phyloP scores from a whole-genome alignment of 352 stramenopile species.

The Pythium phragmiticola region DNA sequence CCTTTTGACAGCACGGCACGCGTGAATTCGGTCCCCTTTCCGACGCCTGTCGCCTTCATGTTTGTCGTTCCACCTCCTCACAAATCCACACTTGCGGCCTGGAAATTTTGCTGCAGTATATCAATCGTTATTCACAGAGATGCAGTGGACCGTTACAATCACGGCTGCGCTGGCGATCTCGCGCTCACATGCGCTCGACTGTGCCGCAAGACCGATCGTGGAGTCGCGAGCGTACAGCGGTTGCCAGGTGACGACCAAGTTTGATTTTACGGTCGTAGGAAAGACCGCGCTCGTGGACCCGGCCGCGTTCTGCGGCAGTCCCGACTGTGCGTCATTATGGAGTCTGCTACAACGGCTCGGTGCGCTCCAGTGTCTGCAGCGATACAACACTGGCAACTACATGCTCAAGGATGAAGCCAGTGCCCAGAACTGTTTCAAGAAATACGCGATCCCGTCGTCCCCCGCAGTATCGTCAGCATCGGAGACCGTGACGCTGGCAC shows the following conservation, averaged over 20 bases:
- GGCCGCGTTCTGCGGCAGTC: not conserved
- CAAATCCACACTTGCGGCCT: not conserved
- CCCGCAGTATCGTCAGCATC: not conserved
- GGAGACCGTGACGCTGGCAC: not conserved
- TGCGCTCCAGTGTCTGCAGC: slow-evolving; percentile 1
- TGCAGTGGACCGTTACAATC: not conserved
- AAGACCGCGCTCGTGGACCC: not conserved
- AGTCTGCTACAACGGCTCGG: not conserved
- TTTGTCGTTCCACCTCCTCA: not conserved
- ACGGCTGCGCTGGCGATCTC: not conserved
- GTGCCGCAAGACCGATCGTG: slow-evolving; percentile 1
- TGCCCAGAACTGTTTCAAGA: slow-evolving; percentile 1
- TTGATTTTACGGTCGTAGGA: not conserved
- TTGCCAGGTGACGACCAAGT: not conserved
- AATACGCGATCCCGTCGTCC: not conserved
- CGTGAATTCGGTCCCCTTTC: not conserved
- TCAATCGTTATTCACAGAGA: not conserved
- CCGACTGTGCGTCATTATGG: not conserved
- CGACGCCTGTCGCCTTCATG: no score
- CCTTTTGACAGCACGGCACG: not conserved
- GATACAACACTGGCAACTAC: not conserved
- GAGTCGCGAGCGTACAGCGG: not conserved
- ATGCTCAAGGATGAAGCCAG: not conserved
- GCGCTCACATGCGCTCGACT: slow-evolving; percentile 2
- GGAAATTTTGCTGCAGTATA: not conserved